Conservation (phyloP, 2,329 filamentous ascomycete genomes). For the Apiospora pterosperma region DNA sequence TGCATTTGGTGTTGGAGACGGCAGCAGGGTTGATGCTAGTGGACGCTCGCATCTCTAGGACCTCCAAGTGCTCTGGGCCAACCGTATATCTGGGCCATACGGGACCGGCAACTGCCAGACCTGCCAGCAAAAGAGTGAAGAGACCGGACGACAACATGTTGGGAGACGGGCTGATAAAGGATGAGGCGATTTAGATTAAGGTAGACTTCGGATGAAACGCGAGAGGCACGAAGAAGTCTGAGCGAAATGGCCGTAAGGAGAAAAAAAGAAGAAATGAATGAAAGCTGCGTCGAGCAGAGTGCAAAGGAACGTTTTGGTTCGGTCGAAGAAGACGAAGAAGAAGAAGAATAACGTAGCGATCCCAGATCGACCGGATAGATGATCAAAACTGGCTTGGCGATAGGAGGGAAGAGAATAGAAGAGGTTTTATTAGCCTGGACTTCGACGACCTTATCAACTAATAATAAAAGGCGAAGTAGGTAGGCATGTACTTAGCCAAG, state of each 20-base stretch:
- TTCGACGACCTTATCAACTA: background rate
- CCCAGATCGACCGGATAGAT: constrained; percentile 3
- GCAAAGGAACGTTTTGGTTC: background rate
- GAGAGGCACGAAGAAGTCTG: background rate
- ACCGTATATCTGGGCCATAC: constrained; percentile 35
- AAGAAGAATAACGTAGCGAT: background rate
- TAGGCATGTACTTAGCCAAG: background rate
- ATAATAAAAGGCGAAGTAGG: background rate
- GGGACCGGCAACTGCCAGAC: constrained; percentile 29
- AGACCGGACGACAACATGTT: constrained; percentile 31
- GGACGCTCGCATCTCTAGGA: constrained; percentile 37
- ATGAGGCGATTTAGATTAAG: constrained; percentile 13
- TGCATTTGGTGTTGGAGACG: constrained; percentile 36
- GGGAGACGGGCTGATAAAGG: background rate
- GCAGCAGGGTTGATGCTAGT: constrained; percentile 37
- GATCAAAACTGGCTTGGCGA: background rate
- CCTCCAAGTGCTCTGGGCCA: constrained; percentile 40
- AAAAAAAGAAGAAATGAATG: background rate
- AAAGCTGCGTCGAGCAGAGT: background rate
- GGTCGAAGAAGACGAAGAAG: background rate
- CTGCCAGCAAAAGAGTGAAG: constrained; percentile 27
- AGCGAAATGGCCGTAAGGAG: background rate
- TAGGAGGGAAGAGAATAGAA: background rate
- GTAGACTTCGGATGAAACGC: constrained; percentile 7
- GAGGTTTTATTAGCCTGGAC: background rate